phyloP scores from a whole-genome alignment of 2,329 filamentous ascomycete genomes.

The Fusarium guadeloupense region DNA sequence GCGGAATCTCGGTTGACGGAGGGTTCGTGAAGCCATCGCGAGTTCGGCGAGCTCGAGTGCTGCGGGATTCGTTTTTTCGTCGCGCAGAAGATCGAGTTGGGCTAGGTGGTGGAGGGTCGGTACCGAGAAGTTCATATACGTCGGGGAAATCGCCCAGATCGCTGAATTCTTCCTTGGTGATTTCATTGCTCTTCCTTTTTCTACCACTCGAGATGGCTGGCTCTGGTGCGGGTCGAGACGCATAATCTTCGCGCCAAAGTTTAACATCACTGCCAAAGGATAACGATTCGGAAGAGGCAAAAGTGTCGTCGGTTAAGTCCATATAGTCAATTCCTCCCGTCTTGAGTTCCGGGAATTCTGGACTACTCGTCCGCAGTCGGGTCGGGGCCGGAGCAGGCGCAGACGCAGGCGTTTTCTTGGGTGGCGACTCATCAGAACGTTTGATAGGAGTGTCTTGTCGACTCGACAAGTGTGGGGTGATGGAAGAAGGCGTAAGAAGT shows the following conservation, averaged over 20 bases:
- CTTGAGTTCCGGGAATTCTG: constrained; percentile 51
- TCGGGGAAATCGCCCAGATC: constrained; percentile 62
- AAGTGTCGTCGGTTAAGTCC: constrained; percentile 53
- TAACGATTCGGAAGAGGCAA: constrained; percentile 48
- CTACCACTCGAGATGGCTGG: constrained; percentile 53
- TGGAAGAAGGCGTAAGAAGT: constrained; percentile 52
- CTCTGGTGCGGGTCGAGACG: constrained; percentile 51
- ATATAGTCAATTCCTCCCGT: constrained; percentile 50
- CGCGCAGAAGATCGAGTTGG: constrained; percentile 42
- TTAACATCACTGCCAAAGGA: constrained; percentile 51
- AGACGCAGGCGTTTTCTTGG: constrained; percentile 37
- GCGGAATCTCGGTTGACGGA: background rate
- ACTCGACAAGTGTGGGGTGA: constrained; percentile 27
- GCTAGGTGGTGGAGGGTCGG: constrained; percentile 50
- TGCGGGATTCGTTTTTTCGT: constrained; percentile 31
- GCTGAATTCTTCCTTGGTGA: constrained; percentile 49
- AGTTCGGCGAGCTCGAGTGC: constrained; percentile 29
- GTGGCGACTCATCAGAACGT: constrained; percentile 32
- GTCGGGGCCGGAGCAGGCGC: constrained; percentile 11
- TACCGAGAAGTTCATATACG: constrained; percentile 59
- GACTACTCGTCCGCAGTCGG: constrained; percentile 29
- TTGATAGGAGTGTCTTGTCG: constrained; percentile 31
- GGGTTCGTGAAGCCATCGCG: constrained; percentile 19
- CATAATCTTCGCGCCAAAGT: constrained; percentile 56
- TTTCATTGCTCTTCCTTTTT: constrained; percentile 64